Percentiles rank a stretch among this genome's conserved stretches.
phyloP scores from a whole-genome alignment of 306 rosid genomes.

The Lathyrus oleraceus region DNA sequence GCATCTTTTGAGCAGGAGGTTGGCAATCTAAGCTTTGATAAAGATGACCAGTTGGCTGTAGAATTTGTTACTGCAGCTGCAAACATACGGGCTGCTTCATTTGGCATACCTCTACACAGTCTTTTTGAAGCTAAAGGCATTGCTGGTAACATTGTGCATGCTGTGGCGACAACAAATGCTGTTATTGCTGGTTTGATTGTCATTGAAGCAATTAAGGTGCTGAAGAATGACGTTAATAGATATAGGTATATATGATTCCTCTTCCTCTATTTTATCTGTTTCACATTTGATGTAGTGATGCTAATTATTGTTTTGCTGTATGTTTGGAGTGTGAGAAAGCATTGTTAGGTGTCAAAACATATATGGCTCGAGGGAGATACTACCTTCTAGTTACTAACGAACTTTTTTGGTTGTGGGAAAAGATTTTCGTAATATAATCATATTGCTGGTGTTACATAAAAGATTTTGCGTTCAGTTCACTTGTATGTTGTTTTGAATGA shows the following conservation, averaged over 20 bases:
- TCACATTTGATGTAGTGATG: constrained; percentile 16
- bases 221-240: constrained; percentile 61
- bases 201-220: constrained; percentile 95
- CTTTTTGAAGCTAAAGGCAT: constrained; percentile 99
- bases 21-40: constrained; percentile 89
- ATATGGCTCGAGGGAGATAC: constrained; percentile 13
- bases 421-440: background rate
- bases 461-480: background rate
- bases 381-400: background rate
- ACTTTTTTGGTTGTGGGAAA: background rate
- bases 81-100: constrained; percentile 88
- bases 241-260: constrained; percentile 60
- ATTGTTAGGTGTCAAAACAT: constrained; percentile 22
- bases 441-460: constrained; percentile 19
- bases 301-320: constrained; percentile 13
- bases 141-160: constrained; percentile 99
- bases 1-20: constrained; percentile 61
- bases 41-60: constrained; percentile 98
- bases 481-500: constrained; percentile 26
- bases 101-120: constrained; percentile 89
- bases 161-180: constrained; percentile 98
- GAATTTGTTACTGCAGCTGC: constrained; percentile 99
- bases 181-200: constrained; percentile 97
- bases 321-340: constrained; percentile 18
- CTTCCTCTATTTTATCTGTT: constrained; percentile 12